These are phyloP conservation scores for Globisporangium perplexum DNA, from an alignment of 352 stramenopile species.

Conservation along the genomic window DNA sequence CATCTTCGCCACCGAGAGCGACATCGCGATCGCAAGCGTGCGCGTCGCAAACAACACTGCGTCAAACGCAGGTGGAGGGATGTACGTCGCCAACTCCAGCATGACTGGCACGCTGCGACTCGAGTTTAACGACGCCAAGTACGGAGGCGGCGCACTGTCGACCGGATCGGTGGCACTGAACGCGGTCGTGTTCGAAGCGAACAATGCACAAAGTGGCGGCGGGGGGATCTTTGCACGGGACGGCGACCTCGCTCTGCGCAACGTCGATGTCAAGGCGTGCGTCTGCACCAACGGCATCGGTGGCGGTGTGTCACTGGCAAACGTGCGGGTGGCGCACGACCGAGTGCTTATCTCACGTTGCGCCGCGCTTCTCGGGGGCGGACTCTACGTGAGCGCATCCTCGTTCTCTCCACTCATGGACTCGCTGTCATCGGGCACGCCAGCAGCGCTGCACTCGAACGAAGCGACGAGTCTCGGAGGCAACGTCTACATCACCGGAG, in stretches of 20 bases:
- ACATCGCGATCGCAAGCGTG: conserved; percentile 8
- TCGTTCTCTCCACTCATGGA: conserved; percentile 11
- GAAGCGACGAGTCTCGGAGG: conserved; percentile 22
- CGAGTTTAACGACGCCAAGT: conserved; percentile 16
- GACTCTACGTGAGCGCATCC: conserved; percentile 24
- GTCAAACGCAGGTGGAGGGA: conserved; percentile 21
- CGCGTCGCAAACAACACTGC: conserved; percentile 19
- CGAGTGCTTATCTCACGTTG: conserved; percentile 18
- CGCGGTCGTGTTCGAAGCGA: conserved; percentile 13
- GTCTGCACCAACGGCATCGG: conserved; percentile 13
- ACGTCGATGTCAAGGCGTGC: conserved; percentile 19
- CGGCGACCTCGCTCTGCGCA: conserved; percentile 18
- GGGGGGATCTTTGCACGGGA: conserved; percentile 21
- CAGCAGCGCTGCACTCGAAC: conserved; percentile 6
- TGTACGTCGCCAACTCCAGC: conserved; percentile 17
- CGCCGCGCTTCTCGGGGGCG: conserved; percentile 18
- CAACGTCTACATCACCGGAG: conserved; percentile 24
- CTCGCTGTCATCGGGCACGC: neutral
- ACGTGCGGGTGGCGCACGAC: conserved; percentile 14
- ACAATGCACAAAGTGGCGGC: conserved; percentile 17
- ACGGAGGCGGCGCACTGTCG: conserved; percentile 20
- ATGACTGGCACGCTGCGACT: conserved; percentile 18
- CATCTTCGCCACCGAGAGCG: conserved; percentile 8
- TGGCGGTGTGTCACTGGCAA: conserved; percentile 21
- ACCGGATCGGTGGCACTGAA: conserved; percentile 12